These are phyloP conservation scores for Solanum phureja DNA, from an alignment of 257 asterid species.

Conservation along the genomic window DNA sequence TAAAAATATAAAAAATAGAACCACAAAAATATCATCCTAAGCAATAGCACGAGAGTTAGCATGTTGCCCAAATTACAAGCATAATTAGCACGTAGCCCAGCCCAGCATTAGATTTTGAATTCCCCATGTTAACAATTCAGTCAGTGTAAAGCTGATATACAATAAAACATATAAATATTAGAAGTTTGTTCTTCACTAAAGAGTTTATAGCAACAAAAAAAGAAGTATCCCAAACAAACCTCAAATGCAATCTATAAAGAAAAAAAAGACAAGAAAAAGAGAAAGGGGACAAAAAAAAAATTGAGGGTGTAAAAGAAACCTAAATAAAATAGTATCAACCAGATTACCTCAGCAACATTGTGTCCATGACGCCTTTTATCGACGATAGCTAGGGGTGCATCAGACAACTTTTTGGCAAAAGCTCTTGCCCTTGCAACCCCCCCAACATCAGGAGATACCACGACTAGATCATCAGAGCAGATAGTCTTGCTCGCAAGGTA, in stretches of 20 bases:
- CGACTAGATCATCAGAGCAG: conserved; percentile 66
- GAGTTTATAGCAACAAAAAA: neutral
- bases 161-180: neutral
- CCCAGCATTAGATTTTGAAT: neutral
- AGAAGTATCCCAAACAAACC: neutral
- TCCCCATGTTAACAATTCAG: neutral
- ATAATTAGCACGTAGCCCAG: neutral
- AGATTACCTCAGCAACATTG: conserved; percentile 72
- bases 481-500: conserved; percentile 90
- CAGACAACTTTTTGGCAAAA: conserved; percentile 88
- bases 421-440: conserved; percentile 96
- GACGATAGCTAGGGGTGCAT: conserved; percentile 92
- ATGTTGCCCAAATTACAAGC: neutral
- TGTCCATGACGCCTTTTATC: conserved; percentile 93
- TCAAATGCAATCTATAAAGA: neutral
- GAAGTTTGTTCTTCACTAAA: neutral
- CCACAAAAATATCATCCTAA: neutral
- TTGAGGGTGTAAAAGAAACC: neutral
- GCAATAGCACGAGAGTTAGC: neutral
- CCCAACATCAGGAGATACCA: conserved; percentile 96
- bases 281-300: too few species aligned
- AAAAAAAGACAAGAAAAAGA: neutral
- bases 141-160: neutral
- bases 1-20: neutral
- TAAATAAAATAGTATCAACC: neutral